Evolutionary conservation across 768 basidiomycete species (phyloP).

Genomic region (Tulasnella sp.): DNA sequence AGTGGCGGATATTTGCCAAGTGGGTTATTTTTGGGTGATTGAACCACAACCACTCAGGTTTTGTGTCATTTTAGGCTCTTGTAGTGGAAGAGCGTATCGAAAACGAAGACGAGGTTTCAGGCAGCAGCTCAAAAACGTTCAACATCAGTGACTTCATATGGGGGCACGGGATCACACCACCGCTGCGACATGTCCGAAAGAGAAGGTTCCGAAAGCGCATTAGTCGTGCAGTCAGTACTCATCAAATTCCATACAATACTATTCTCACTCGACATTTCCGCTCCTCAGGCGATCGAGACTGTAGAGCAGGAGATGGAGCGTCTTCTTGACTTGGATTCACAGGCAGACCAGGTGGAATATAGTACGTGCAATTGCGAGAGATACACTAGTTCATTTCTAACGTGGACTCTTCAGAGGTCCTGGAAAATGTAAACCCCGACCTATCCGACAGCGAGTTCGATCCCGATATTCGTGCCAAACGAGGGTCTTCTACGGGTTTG

Average conservation of each 20-base stretch:
- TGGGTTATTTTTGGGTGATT: conserved; percentile 34
- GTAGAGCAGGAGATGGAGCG: conserved; percentile 92
- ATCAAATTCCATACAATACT: not conserved
- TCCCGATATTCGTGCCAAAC: conserved; percentile 52
- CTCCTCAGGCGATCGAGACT: conserved; percentile 77
- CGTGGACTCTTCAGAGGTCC: conserved; percentile 51
- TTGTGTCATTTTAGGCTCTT: conserved; percentile 63
- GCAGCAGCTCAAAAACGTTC: conserved; percentile 54
- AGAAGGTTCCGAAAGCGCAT: conserved; percentile 88
- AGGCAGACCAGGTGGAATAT: conserved; percentile 71
- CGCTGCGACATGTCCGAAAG: conserved; percentile 83
- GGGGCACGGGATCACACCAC: conserved; percentile 94
- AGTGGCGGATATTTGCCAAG: conserved; percentile 97
- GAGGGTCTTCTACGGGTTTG: conserved; percentile 45
- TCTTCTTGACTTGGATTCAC: conserved; percentile 71
- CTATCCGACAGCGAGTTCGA: conserved; percentile 80
- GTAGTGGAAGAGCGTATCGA: conserved; percentile 74
- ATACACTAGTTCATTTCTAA: not conserved
- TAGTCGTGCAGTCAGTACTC: conserved; percentile 61
- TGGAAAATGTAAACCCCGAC: conserved; percentile 89
- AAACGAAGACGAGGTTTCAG: conserved; percentile 59
- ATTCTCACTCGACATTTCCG: not conserved
- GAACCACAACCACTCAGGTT: conserved; percentile 27
- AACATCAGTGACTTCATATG: conserved; percentile 95
- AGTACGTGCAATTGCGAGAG: conserved; percentile 43